These are phyloP conservation scores for Boeremia lycopersici DNA, from an alignment of 2,329 filamentous ascomycete genomes.

Conservation along the genomic window DNA sequence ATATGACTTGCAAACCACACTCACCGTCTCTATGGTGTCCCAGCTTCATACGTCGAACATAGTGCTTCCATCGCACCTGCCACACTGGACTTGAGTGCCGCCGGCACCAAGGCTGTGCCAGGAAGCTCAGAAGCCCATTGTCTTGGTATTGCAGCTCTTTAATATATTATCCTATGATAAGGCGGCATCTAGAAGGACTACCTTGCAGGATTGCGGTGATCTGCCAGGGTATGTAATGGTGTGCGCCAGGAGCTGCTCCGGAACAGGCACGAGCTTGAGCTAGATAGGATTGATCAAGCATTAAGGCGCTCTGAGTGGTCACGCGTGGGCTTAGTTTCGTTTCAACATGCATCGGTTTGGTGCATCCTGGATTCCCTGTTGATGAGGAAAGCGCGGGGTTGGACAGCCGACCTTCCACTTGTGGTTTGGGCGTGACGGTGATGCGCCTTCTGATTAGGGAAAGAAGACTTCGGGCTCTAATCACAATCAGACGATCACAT, in stretches of 20 bases:
- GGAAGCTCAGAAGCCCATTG: constrained; percentile 13
- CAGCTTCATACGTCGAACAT: not conserved
- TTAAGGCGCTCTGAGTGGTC: constrained; percentile 7
- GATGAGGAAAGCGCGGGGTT: constrained; percentile 13
- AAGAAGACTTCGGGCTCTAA: constrained; percentile 3
- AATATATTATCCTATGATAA: constrained; percentile 18
- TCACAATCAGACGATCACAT: not conserved
- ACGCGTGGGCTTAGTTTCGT: constrained; percentile 1
- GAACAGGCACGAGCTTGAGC: constrained; percentile 18
- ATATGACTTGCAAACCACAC: not conserved
- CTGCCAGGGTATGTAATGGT: constrained; percentile 9
- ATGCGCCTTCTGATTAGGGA: constrained; percentile 11
- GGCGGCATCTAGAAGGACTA: constrained; percentile 16
- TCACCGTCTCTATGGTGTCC: constrained; percentile 1
- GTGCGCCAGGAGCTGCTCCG: constrained; percentile 2
- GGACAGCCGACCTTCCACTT: constrained; percentile 13
- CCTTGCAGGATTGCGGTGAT: constrained; percentile 13
- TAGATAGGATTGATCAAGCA: constrained; percentile 17
- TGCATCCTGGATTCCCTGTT: not conserved
- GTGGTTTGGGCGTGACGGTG: constrained; percentile 2
- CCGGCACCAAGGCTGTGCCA: constrained; percentile 14
- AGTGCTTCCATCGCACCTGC: constrained; percentile 15
- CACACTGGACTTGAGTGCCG: constrained; percentile 12
- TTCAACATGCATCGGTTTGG: constrained; percentile 4
- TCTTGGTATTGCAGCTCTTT: constrained; percentile 14